Base-by-base conservation (phyloP, 495 filamentous ascomycete genomes). In the Aspergillus haitiensis region DNA sequence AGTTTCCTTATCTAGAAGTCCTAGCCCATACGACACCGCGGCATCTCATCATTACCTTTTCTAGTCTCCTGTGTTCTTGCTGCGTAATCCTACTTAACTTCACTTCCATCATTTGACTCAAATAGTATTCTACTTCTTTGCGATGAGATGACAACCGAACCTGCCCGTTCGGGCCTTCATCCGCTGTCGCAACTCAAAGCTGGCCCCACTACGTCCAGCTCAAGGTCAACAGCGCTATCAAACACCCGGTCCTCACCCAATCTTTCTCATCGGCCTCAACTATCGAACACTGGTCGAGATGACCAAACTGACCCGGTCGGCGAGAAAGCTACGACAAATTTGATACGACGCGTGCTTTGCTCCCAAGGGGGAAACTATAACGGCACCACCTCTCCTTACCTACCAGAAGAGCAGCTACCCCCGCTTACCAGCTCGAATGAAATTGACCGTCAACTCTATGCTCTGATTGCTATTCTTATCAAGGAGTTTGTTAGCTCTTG, bases 391-490 rank as follows among this genome's bases (percentile, higher is more conserved):
- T 78, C 78, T 18, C 72, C 79, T 16, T 79, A 73, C 62, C 77
- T 86, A 56, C 77, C 95, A 58, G 84, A 93, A 50, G 90, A 93
- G 61, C 78, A 97, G 32, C 74, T 98, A 42, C 94, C 93, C 37
- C 92, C 92, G 18, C 82, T 98, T 63, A 97, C 94, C 16, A 93
- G 90, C 73, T 91, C 89, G 57, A 94, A 97, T 69, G 90, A 92
- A 58, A 84, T 97, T 58, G 94, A 98, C 67, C 75, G 91, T 59
- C 89, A 98, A 70, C 82, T 98, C 33, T 98, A 97, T 68, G 94
- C 91, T 11, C 80, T 98, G 31, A 82, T 98, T 55, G 88, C 94
- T 36, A 86, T 97, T 56, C 84, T 98, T 60, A 81, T 96, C 52
- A 84, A 88, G 65, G 93, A 97, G 61, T 92, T 90, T 70, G 88